phyloP scores from a whole-genome alignment of 202 grass and related monocot genomes.

The Zizania palustris region DNA sequence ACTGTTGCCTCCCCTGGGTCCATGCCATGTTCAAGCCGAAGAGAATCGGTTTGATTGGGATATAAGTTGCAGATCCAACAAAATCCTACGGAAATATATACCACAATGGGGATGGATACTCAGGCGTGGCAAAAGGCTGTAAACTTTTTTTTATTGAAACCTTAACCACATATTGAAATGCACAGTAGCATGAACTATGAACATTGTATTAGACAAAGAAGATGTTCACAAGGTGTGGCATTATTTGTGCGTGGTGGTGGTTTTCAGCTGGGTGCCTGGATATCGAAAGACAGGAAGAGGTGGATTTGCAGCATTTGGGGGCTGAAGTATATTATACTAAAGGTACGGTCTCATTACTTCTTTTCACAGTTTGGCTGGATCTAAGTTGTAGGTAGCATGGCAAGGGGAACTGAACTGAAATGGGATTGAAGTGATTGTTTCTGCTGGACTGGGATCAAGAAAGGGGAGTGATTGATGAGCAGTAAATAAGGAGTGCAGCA shows the following conservation, averaged over 20 bases:
- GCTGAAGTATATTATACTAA: slow-evolving; percentile 10
- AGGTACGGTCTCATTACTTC: neutral
- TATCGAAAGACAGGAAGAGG: neutral
- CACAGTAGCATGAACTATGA: neutral
- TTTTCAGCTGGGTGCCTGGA: neutral
- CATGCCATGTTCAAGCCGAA: slow-evolving; percentile 15
- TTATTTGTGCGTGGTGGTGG: neutral
- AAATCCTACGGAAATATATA: slow-evolving; percentile 19
- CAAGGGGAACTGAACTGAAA: slow-evolving; percentile 26
- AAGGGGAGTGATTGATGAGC: slow-evolving; percentile 44
- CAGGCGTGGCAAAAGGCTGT: slow-evolving; percentile 6
- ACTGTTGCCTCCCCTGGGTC: slow-evolving; percentile 17
- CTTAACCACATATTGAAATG: neutral
- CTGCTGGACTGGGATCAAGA: neutral
- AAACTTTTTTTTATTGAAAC: slow-evolving; percentile 1
- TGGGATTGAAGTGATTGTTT: slow-evolving; percentile 51
- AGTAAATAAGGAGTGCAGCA: slow-evolving; percentile 35
- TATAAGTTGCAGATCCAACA: slow-evolving; percentile 9
- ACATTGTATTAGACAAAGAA: neutral
- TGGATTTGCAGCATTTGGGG: neutral
- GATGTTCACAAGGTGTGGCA: neutral
- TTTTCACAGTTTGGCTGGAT: slow-evolving; percentile 35
- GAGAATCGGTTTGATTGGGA: neutral
- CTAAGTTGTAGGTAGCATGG: neutral
- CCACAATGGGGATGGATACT: neutral